These are phyloP conservation scores for Fagopyrum homotropicum DNA, from an alignment of 148 eudicot genomes.

Conservation along the genomic window DNA sequence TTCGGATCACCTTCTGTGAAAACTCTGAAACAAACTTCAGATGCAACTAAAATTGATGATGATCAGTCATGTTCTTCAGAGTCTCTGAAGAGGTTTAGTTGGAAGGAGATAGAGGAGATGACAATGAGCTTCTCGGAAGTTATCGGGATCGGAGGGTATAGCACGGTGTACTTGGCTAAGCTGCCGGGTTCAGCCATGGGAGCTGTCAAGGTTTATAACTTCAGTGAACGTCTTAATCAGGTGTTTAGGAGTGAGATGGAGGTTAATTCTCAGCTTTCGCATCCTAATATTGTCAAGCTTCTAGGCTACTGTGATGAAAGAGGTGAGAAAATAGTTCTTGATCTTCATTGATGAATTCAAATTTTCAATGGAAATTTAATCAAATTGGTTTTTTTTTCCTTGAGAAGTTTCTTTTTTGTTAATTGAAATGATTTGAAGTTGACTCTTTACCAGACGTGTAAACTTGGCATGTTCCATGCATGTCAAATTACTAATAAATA, in stretches of 20 bases:
- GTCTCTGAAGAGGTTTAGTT: constrained; percentile 38
- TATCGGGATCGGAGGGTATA: constrained; percentile 74
- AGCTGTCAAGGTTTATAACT: constrained; percentile 53
- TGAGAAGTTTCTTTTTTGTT: background rate
- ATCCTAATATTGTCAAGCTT: constrained; percentile 53
- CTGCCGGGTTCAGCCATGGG: constrained; percentile 31
- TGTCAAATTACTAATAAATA: background rate
- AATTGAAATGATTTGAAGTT: background rate
- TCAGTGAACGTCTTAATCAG: constrained; percentile 46
- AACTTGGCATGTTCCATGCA: background rate
- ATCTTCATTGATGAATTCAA: background rate
- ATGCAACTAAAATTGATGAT: background rate
- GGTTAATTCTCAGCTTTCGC: constrained; percentile 39
- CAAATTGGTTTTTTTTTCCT: background rate
- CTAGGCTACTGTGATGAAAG: constrained; percentile 59
- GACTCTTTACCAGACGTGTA: background rate
- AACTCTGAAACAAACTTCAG: background rate
- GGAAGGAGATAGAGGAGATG: constrained; percentile 42
- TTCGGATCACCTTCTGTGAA: background rate
- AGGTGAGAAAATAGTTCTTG: constrained; percentile 26
- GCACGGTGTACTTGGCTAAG: constrained; percentile 64
- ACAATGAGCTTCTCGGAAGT: constrained; percentile 38
- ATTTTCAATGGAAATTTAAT: background rate
- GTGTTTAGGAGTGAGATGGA: constrained; percentile 61
- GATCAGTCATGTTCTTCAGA: constrained; percentile 12